Conservation (phyloP, 2,329 filamentous ascomycete genomes). For the Colletotrichum neosansevieriae region DNA sequence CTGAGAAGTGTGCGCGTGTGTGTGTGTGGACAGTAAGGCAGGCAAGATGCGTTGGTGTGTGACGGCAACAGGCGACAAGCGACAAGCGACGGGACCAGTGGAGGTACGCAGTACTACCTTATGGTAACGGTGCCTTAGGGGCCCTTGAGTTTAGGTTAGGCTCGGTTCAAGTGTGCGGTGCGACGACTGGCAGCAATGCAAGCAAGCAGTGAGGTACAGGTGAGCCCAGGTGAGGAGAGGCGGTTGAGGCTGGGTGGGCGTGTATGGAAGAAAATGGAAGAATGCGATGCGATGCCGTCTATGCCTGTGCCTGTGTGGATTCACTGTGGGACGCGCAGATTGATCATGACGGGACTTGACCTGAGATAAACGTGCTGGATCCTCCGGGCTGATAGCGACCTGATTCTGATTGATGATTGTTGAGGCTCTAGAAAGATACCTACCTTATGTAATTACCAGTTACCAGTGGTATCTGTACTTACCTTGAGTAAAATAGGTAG, state of each 20-base stretch:
- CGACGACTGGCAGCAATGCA: neutral
- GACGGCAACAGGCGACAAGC: no score
- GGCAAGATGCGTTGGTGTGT: neutral
- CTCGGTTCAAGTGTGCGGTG: constrained; percentile 19
- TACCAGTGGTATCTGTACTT: no score
- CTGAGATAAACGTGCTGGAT: neutral
- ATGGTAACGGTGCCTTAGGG: no score
- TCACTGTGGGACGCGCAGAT: neutral
- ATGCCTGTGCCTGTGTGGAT: constrained; percentile 4
- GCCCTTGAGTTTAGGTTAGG: constrained; percentile 32
- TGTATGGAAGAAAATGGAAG: constrained; percentile 44
- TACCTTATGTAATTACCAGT: no score
- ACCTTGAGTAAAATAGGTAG: no score
- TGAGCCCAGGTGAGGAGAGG: constrained; percentile 28
- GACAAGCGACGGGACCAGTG: no score
- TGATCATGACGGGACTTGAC: no score
- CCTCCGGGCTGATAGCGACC: neutral
- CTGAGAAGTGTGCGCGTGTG: neutral
- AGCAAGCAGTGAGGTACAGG: neutral
- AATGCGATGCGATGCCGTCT: constrained; percentile 9
- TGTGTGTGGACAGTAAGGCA: neutral
- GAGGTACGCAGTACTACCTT: no score
- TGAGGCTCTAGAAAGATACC: neutral
- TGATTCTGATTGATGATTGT: neutral
- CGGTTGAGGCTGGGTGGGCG: constrained; percentile 27